Evolutionary conservation across 257 asterid species (phyloP).

Genomic region (Solanum commersonii): DNA sequence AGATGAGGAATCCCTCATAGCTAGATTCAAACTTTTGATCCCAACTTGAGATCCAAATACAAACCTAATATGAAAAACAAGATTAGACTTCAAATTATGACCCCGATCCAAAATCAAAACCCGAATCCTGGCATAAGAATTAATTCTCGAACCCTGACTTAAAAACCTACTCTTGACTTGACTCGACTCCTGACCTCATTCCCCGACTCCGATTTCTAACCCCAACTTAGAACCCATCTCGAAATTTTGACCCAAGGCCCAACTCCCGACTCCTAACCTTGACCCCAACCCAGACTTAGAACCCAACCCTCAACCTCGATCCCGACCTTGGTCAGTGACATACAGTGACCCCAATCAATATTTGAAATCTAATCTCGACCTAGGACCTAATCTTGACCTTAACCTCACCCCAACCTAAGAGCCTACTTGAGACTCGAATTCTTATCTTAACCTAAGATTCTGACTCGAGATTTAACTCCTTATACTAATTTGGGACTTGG

Average conservation of each 20-base stretch:
- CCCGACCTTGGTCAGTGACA: neutral
- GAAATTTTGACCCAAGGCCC: neutral
- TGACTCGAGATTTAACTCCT: neutral
- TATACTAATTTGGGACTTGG: neutral
- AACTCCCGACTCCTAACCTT: neutral
- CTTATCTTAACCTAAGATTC: neutral
- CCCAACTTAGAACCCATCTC: neutral
- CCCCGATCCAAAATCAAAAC: neutral
- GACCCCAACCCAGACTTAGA: neutral
- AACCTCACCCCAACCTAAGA: neutral
- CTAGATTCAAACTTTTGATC: neutral
- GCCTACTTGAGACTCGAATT: neutral
- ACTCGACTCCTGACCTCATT: neutral
- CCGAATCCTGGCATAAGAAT: rapidly evolving
- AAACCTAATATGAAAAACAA: neutral
- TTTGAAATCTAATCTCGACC: neutral
- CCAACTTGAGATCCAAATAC: neutral
- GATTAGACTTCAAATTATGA: neutral
- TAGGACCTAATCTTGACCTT: neutral
- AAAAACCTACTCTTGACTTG: neutral
- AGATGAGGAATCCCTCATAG: too few species aligned
- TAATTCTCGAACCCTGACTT: neutral
- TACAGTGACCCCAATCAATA: neutral
- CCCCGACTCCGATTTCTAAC: too few species aligned
- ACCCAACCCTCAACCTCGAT: neutral